phyloP scores from a whole-genome alignment of 2,329 filamentous ascomycete species.

The Cytospora paraplurivora region DNA sequence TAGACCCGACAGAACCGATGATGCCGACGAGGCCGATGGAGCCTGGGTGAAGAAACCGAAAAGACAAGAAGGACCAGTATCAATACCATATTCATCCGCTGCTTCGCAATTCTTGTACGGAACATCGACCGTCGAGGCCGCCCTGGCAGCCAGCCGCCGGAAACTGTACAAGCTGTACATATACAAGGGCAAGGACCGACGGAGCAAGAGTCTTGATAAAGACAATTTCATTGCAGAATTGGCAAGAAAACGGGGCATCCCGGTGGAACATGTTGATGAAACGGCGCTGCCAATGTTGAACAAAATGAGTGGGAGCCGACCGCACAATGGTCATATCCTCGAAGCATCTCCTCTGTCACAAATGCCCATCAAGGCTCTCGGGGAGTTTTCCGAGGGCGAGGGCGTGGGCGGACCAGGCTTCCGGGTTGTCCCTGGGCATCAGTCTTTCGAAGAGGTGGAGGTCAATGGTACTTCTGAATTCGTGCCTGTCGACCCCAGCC shows the following conservation, averaged over 20 bases:
- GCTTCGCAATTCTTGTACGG: conserved; percentile 93
- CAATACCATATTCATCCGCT: conserved; percentile 68
- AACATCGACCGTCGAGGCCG: conserved; percentile 76
- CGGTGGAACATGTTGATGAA: conserved; percentile 59
- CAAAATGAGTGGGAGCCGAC: conserved; percentile 78
- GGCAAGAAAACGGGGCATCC: conserved; percentile 53
- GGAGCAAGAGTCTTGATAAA: conserved; percentile 45
- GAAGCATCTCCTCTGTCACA: conserved; percentile 84
- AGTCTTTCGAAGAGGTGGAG: conserved; percentile 71
- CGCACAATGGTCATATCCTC: conserved; percentile 87
- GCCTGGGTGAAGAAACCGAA: conserved; percentile 22
- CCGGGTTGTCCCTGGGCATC: conserved; percentile 61
- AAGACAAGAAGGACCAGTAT: conserved; percentile 30
- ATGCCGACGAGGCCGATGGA: conserved; percentile 10
- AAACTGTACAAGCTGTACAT: conserved; percentile 86
- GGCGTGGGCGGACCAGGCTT: conserved; percentile 53
- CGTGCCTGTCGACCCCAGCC: conserved; percentile 42
- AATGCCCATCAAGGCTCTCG: conserved; percentile 64
- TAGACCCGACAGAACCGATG: not conserved
- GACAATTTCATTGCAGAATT: conserved; percentile 49
- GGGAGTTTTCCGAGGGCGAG: conserved; percentile 47
- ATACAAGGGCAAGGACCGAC: conserved; percentile 59
- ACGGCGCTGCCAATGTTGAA: conserved; percentile 71
- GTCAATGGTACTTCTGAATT: conserved; percentile 71
- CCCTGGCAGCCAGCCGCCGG: conserved; percentile 66